Evolutionary conservation across 2,329 filamentous ascomycete genomes (phyloP), one percentile per base, ranked within the genome.

Genomic region (Sarocladium brachiariae): DNA sequence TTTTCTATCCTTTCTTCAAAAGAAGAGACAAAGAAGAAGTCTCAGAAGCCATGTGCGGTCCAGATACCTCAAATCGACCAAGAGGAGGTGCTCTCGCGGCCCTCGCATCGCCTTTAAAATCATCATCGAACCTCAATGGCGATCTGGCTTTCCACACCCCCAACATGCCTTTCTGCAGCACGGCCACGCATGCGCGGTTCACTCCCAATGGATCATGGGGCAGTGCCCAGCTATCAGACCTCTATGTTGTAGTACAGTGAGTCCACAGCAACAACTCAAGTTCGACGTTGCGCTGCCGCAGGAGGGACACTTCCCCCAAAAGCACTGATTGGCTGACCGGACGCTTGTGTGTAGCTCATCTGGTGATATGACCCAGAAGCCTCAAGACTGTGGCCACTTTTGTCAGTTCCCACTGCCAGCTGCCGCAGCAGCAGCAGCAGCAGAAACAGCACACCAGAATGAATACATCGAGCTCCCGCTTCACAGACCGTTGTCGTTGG

Each of bases 1-100:
- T n/a, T n/a, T n/a, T n/a, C n/a, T n/a, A n/a, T n/a, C n/a, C n/a
- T n/a, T n/a, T n/a, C n/a, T n/a, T n/a, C n/a, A n/a, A n/a, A n/a
- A n/a, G n/a, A n/a, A n/a, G n/a, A n/a, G n/a, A n/a, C n/a, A n/a
- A n/a, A n/a, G n/a, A n/a, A n/a, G n/a, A n/a, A n/a, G n/a, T n/a
- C n/a, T n/a, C n/a, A n/a, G n/a, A n/a, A n/a, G n/a, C n/a, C n/a
- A 76, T 76, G 73, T 76, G 73, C 54, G 72, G 73, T 38, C 66
- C 67, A 4, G 66, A 74, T 47, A 65, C 57, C 51, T 65, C 66
- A 10, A 64, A 68, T 51, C 60, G 65, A 43, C 69, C 71, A 9
- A 65, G 66, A 34, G 72, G 73, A 52, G 73, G 73, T 30, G 73
- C 73, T 14, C 65, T 76, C 47, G 73, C 65, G 7, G 70, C 73